Evolutionary conservation across 2,329 filamentous ascomycete species (phyloP).

Genomic region (Monosporascus ibericus): DNA sequence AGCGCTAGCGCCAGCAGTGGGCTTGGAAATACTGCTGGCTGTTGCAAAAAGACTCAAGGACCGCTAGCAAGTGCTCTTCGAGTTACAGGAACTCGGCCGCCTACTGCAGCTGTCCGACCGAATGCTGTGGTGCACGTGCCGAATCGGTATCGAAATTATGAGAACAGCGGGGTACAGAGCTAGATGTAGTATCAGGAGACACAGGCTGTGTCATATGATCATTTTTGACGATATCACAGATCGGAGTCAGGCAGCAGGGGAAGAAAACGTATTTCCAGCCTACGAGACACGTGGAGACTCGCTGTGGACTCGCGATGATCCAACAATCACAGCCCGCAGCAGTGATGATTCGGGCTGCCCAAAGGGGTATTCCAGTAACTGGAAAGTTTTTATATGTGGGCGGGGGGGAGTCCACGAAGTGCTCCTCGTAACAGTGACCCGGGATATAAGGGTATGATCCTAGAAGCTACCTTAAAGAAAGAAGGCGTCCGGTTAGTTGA

Average conservation of each 20-base stretch:
- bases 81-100: neutral
- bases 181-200: neutral
- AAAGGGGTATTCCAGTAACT: neutral
- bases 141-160: neutral
- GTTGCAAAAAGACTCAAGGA: slow-evolving; percentile 5
- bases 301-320: neutral
- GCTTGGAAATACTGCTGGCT: slow-evolving; percentile 19
- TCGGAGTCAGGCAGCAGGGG: neutral
- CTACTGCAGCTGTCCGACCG: neutral
- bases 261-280: neutral
- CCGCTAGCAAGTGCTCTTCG: slow-evolving; percentile 2
- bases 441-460: neutral
- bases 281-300: neutral
- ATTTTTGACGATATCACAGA: neutral
- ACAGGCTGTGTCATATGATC: neutral
- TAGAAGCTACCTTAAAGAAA: neutral
- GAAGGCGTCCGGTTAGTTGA: neutral
- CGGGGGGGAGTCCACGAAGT: neutral
- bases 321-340: neutral
- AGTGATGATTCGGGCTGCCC: neutral
- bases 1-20: slow-evolving; percentile 18
- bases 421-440: neutral
- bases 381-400: neutral
- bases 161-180: neutral
- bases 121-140: neutral